Evolutionary conservation across 495 filamentous ascomycete genomes (phyloP).

Genomic region (Penicillium parvum): DNA sequence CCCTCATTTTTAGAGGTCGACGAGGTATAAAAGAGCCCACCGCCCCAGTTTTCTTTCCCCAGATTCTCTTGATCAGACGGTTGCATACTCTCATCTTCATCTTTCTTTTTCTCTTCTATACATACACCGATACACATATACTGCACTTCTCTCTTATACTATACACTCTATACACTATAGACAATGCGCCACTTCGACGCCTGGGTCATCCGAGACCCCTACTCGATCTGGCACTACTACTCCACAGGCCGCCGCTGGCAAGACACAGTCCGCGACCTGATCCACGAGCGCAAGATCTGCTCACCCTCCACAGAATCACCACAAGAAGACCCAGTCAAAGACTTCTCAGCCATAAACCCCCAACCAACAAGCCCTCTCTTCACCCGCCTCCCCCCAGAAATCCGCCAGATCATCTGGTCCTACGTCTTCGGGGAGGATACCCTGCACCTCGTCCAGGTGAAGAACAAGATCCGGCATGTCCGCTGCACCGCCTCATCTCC

Average conservation of each 20-base stretch:
- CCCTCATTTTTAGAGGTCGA: too few species aligned
- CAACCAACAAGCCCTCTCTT: slow-evolving; percentile 26
- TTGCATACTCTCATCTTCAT: too few species aligned
- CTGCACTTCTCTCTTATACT: background rate
- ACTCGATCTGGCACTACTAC: slow-evolving; percentile 45
- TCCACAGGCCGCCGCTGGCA: slow-evolving; percentile 39
- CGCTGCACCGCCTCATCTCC: slow-evolving; percentile 21
- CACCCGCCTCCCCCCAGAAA: slow-evolving; percentile 44
- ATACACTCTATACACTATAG: background rate
- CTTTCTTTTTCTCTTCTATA: too few species aligned
- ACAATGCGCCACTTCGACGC: slow-evolving; percentile 44
- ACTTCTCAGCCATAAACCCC: slow-evolving; percentile 16
- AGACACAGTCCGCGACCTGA: slow-evolving; percentile 38
- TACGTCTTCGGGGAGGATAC: slow-evolving; percentile 46
- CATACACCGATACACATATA: background rate
- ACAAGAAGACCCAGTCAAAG: slow-evolving; percentile 22
- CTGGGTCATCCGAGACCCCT: slow-evolving; percentile 44
- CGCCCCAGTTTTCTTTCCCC: slow-evolving; percentile 8
- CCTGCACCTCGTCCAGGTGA: slow-evolving; percentile 39
- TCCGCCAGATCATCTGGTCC: slow-evolving; percentile 52
- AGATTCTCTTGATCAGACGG: slow-evolving; percentile 4
- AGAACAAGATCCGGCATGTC: slow-evolving; percentile 40
- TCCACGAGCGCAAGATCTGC: slow-evolving; percentile 40
- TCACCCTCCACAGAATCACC: slow-evolving; percentile 17
- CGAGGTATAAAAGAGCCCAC: slow-evolving; percentile 9